Base-by-base conservation (phyloP, 2,329 filamentous ascomycete genomes). In the Teratosphaeria nubilosa region DNA sequence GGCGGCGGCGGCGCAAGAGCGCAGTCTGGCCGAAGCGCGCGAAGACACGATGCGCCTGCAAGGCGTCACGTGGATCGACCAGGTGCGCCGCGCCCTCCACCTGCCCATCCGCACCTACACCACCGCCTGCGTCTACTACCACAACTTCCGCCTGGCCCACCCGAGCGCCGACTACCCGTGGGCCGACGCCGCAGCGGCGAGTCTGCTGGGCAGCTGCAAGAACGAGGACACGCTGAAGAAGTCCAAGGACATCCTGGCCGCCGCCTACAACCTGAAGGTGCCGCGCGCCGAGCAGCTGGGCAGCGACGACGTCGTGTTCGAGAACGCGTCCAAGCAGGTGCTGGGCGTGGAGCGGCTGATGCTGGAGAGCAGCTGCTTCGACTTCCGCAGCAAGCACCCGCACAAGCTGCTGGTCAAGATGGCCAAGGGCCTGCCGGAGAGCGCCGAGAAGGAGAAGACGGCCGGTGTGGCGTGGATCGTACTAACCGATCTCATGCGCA, bases 161-260 rank as follows among this genome's bases (percentile, higher is more conserved):
- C 82, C 86, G n/a, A 90, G 91, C 65, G 84, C 79, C 63, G 91
- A 95, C 68, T 96, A 95, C 73, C 88, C 62, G 37, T 88, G 71
- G 91, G 86, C 70, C 72, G 92, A 97, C 70, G 91, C 90, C 1
- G 90, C 92, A 0, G 83, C 94, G 6, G 90, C 94, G 0, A 87
- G 90, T 25, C 78, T 99, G 9, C 92, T 97, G 69, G 88, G 91
- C 2, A 91, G 91, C 2, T 97, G 92, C 79, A 99, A 99, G 76
- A 91, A 95, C 52, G 94, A 99, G 74, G 94, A 99, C 73, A 99
- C 94, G 0, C 82, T 96, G 64, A 99, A 99, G 76, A 97, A 97
- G 77, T 95, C 90, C 3, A 85, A 84, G 59, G 94, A 99, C 63
- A 95, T 99, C 61, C 79, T 97, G 16, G 95, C 90, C 59, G 91